Conservation (phyloP, 73 alveolate genomes). For the Vitrella brassicaformis region DNA sequence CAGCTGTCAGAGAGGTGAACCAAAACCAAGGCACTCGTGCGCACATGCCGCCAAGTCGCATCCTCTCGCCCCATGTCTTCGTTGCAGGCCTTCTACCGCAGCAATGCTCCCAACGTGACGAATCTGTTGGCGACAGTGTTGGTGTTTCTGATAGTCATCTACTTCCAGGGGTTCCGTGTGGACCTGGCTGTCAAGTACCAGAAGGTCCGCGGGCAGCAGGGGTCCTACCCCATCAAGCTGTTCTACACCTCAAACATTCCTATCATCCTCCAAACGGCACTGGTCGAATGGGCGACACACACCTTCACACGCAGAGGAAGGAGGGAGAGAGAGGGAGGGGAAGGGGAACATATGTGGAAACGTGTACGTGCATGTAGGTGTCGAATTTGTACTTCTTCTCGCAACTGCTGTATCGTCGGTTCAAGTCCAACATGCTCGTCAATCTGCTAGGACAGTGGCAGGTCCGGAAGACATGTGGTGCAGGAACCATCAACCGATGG, state of each 20-base stretch:
- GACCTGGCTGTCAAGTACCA: slow-evolving; percentile 69
- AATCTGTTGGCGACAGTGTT: slow-evolving; percentile 43
- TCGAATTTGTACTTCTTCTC: slow-evolving; percentile 68
- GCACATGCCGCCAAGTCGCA: background rate
- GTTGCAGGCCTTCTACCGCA: slow-evolving; percentile 35
- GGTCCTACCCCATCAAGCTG: slow-evolving; percentile 95
- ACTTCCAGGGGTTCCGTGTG: slow-evolving; percentile 93
- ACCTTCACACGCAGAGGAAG: slow-evolving; percentile 7
- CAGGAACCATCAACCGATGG: background rate
- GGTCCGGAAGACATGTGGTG: slow-evolving; percentile 25
- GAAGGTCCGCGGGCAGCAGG: slow-evolving; percentile 77
- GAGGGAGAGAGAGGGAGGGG: slow-evolving; percentile 7
- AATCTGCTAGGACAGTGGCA: slow-evolving; percentile 95
- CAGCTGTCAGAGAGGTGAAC: background rate
- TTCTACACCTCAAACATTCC: slow-evolving; percentile 99
- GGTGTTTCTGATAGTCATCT: slow-evolving; percentile 90
- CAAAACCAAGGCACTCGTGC: background rate
- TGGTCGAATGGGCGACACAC: slow-evolving; percentile 15
- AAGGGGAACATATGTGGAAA: slow-evolving; percentile 6
- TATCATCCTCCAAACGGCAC: slow-evolving; percentile 63
- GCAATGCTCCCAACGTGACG: slow-evolving; percentile 28
- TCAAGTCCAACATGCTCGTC: slow-evolving; percentile 50
- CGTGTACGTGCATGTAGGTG: slow-evolving; percentile 18
- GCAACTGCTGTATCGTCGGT: slow-evolving; percentile 13
- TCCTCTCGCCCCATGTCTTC: background rate